A percentile compares a stretch with the other conserved stretches of the same genome.
Evolutionary conservation across 164 flowering plant genomes (phyloP).

Genomic region (Cinnamomum chago): DNA sequence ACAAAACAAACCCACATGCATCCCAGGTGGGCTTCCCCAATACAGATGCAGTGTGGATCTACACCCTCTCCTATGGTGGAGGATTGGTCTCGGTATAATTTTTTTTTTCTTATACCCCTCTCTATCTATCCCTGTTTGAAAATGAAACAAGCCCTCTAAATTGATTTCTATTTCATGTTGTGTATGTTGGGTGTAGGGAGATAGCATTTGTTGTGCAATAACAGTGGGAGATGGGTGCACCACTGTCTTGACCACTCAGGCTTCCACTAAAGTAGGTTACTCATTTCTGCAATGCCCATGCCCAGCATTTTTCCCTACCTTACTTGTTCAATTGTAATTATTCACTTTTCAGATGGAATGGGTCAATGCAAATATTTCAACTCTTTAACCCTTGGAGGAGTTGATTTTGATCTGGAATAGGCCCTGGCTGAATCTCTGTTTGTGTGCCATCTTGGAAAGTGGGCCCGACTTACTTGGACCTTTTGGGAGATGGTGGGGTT

Average conservation of each 20-base stretch:
- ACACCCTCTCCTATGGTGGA: slow-evolving; percentile 88
- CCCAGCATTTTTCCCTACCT: background rate
- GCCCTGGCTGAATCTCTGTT: no score
- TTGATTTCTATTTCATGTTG: background rate
- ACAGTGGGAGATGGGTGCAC: slow-evolving; percentile 68
- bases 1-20: no score
- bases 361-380: no score
- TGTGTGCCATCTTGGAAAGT: background rate
- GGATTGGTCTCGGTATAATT: slow-evolving; percentile 87
- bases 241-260: slow-evolving; percentile 78
- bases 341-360: no score
- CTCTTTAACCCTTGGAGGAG: no score
- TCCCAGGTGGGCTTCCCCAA: slow-evolving; percentile 60
- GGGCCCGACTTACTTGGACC: background rate
- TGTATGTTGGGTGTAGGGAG: slow-evolving; percentile 49
- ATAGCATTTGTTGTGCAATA: slow-evolving; percentile 53
- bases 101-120: background rate
- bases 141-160: background rate
- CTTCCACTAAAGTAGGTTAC: slow-evolving; percentile 78
- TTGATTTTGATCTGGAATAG: no score
- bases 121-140: slow-evolving; percentile 4
- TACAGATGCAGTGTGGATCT: slow-evolving; percentile 87
- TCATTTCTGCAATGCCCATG: background rate
- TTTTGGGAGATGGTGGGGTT: background rate
- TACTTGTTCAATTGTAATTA: background rate